These are phyloP conservation scores for Kwoniella botswanensis DNA, from an alignment of 768 basidiomycete genomes.

Conservation along the genomic window DNA sequence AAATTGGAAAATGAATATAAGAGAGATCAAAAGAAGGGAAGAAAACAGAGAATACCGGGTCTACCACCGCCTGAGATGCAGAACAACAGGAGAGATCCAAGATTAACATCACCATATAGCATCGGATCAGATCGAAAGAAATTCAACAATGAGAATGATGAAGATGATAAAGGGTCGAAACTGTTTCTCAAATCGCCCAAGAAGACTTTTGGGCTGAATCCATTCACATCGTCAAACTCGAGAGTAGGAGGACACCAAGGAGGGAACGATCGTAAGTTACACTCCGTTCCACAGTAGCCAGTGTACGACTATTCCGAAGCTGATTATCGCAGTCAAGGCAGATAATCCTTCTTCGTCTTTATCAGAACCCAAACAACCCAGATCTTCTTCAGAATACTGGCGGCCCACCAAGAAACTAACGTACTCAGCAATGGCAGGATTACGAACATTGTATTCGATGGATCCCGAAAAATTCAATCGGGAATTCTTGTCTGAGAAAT, in stretches of 20 bases:
- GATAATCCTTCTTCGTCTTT: slow-evolving; percentile 1
- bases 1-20: background rate
- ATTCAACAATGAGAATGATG: background rate
- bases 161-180: background rate
- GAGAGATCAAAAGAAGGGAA: background rate
- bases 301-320: background rate
- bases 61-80: no score
- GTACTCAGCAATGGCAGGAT: slow-evolving; percentile 79
- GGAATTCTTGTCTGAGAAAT: slow-evolving; percentile 72
- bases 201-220: slow-evolving; percentile 5
- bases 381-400: slow-evolving; percentile 61
- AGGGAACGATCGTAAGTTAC: background rate
- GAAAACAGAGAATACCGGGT: background rate
- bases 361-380: background rate
- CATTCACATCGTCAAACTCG: background rate
- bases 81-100: no score
- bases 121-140: background rate
- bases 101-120: no score
- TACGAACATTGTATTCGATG: slow-evolving; percentile 69
- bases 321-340: slow-evolving; percentile 2
- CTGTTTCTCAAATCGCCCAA: slow-evolving; percentile 2
- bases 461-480: slow-evolving; percentile 72
- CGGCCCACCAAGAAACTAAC: slow-evolving; percentile 78
- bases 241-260: background rate
- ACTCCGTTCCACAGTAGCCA: no score